phyloP scores from a whole-genome alignment of 2,329 filamentous ascomycete genomes.

The Bipolaris cookei region DNA sequence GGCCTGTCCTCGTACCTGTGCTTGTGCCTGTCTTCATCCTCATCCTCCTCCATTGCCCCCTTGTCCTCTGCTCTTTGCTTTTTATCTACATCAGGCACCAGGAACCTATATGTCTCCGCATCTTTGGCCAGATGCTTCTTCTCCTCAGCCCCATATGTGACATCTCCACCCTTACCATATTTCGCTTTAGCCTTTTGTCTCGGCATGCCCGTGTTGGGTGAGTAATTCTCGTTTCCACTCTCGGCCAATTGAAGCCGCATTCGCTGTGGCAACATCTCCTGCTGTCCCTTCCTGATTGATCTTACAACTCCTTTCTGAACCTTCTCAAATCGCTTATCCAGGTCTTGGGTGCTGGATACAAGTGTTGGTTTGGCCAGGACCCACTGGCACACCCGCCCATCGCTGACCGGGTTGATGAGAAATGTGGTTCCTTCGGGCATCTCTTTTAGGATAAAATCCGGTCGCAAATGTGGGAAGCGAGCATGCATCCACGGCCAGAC shows the following conservation, averaged over 20 bases:
- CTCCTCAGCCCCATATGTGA: slow-evolving; percentile 9
- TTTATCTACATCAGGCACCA: neutral
- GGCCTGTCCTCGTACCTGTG: no score
- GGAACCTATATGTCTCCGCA: slow-evolving; percentile 1
- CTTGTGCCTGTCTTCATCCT: neutral
- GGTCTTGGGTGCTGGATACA: neutral
- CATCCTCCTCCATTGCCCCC: neutral
- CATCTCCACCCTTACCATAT: neutral
- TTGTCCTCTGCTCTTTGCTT: neutral
- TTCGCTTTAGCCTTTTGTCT: slow-evolving; percentile 2
- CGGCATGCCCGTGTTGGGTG: slow-evolving; percentile 13
- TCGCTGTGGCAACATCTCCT: slow-evolving; percentile 18
- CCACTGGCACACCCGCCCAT: slow-evolving; percentile 34
- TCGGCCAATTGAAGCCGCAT: slow-evolving; percentile 13
- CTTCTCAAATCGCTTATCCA: slow-evolving; percentile 19
- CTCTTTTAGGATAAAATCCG: slow-evolving; percentile 39
- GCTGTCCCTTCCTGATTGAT: slow-evolving; percentile 14
- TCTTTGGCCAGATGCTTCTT: slow-evolving; percentile 5
- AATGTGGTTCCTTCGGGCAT: slow-evolving; percentile 36
- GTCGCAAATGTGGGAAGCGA: slow-evolving; percentile 40
- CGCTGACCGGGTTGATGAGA: slow-evolving; percentile 29
- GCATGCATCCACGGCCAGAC: slow-evolving; percentile 31
- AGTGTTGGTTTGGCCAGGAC: slow-evolving; percentile 21
- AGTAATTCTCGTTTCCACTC: slow-evolving; percentile 7
- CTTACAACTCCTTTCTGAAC: slow-evolving; percentile 22